Evolutionary conservation across 768 basidiomycete species (phyloP).

Genomic region (Phlebiopsis gigantea): DNA sequence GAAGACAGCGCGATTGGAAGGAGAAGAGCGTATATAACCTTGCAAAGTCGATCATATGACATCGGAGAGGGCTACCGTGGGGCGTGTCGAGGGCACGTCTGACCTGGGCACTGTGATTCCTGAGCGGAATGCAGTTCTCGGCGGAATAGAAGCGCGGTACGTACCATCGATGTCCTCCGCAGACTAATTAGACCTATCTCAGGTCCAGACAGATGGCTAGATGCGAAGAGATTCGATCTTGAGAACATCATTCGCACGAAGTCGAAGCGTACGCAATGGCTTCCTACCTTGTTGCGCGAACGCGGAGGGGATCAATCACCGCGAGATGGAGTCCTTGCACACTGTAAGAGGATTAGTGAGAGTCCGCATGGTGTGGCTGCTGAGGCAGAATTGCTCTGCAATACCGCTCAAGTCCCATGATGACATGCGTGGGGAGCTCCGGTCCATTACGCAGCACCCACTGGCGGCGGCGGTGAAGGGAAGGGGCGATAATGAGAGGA

Average conservation of each 20-base stretch:
- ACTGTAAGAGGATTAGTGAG: neutral
- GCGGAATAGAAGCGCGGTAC: neutral
- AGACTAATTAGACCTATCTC: neutral
- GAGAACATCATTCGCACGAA: neutral
- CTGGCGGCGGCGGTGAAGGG: neutral
- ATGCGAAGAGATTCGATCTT: neutral
- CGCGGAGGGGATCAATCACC: neutral
- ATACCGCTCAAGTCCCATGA: neutral
- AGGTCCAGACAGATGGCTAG: neutral
- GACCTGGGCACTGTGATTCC: neutral
- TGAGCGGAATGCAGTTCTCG: neutral
- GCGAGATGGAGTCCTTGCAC: neutral
- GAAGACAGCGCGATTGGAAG: neutral
- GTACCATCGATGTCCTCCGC: neutral
- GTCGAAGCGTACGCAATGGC: neutral
- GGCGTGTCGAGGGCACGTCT: neutral
- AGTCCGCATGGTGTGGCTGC: neutral
- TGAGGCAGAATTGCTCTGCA: neutral
- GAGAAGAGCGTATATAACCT: neutral
- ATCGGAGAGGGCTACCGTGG: neutral
- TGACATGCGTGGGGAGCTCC: neutral
- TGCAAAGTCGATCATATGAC: neutral
- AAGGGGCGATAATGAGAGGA: neutral
- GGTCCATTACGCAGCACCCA: too few relatives aligned
- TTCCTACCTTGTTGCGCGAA: neutral